These are phyloP conservation scores for Plasmodium berghei DNA, from an alignment of 169 alveolate genomes.

Conservation along the genomic window DNA sequence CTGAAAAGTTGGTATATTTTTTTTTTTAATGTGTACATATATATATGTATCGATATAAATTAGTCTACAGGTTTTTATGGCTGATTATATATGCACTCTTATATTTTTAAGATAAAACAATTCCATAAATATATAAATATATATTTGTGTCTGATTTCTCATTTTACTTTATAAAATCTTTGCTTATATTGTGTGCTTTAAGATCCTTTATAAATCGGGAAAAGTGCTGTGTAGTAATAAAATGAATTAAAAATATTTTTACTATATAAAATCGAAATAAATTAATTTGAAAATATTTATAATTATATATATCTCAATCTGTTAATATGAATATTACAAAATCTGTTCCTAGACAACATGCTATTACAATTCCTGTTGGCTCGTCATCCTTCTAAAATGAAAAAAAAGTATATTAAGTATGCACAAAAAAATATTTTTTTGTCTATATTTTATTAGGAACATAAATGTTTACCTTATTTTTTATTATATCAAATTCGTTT, in stretches of 20 bases:
- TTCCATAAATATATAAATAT: no score
- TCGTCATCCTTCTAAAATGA: conserved; percentile 32
- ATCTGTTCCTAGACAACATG: conserved; percentile 66
- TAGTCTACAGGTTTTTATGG: background rate
- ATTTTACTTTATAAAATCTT: conserved; percentile 39
- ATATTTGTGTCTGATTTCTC: no score
- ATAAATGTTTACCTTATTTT: conserved; percentile 30
- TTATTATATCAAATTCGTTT: conserved; percentile 31
- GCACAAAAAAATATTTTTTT: background rate
- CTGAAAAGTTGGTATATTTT: conserved; percentile 22
- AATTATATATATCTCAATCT: background rate
- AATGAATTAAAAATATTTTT: background rate
- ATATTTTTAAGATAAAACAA: no score
- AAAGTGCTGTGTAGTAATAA: conserved; percentile 18
- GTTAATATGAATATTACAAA: conserved; percentile 24
- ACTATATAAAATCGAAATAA: background rate
- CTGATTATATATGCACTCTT: background rate
- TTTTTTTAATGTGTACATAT: background rate
- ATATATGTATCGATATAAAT: background rate
- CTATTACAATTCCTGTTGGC: conserved; percentile 61
- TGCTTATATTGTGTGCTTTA: conserved; percentile 42
- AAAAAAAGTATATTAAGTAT: conserved; percentile 6
- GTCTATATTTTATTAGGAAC: no score
- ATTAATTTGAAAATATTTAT: background rate
- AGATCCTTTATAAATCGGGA: conserved; percentile 53